phyloP scores from a whole-genome alignment of 2,329 filamentous ascomycete genomes.

The Claviceps sp. region DNA sequence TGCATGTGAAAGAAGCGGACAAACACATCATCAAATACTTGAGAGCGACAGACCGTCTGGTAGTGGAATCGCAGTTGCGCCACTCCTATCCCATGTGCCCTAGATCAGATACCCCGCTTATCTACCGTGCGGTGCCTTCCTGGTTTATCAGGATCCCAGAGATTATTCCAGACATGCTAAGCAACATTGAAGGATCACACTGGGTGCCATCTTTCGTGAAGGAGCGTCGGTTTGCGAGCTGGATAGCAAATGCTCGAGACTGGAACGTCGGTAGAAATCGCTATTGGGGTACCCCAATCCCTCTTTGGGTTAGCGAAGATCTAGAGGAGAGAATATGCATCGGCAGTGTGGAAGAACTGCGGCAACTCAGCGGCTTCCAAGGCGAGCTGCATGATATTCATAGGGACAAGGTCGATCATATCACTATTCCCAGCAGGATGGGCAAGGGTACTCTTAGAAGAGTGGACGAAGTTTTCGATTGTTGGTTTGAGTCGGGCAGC shows the following conservation, averaged over 20 bases:
- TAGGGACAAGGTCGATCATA: constrained; percentile 82
- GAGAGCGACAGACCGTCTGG: constrained; percentile 59
- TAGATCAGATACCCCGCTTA: constrained; percentile 87
- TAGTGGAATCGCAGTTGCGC: constrained; percentile 75
- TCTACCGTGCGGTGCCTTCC: constrained; percentile 80
- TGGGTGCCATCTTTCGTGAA: constrained; percentile 90
- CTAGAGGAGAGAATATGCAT: constrained; percentile 75
- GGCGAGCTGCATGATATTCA: constrained; percentile 79
- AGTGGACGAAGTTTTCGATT: constrained; percentile 85
- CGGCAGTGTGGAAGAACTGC: constrained; percentile 73
- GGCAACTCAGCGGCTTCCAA: constrained; percentile 71
- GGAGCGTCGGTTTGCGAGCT: constrained; percentile 79
- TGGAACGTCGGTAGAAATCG: constrained; percentile 93
- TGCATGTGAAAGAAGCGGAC: constrained; percentile 85
- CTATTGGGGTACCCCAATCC: constrained; percentile 91
- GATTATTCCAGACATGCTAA: constrained; percentile 76
- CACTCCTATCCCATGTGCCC: constrained; percentile 93
- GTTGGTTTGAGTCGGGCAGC: constrained; percentile 91
- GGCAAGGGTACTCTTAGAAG: constrained; percentile 74
- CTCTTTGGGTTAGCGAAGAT: constrained; percentile 85
- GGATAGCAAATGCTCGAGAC: constrained; percentile 82
- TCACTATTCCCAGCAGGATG: constrained; percentile 82
- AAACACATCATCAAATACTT: constrained; percentile 86
- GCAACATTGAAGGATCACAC: constrained; percentile 76
- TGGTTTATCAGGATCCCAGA: constrained; percentile 89